phyloP scores from a whole-genome alignment of 805 yeast species.

The Jamesozyma spencerorum region DNA sequence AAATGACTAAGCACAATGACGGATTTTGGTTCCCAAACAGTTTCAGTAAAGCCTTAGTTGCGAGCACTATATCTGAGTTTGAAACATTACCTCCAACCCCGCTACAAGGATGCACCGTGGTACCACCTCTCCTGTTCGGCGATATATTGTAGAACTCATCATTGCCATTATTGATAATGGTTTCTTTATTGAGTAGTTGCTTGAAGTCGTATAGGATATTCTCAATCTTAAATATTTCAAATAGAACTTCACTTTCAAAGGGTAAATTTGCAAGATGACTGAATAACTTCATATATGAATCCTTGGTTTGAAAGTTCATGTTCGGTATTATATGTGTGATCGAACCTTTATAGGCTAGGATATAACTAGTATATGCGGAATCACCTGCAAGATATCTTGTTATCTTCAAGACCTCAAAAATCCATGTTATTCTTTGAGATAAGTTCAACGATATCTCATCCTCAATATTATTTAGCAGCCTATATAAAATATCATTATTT shows the following conservation, averaged over 20 bases:
- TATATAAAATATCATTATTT: slow-evolving; percentile 5
- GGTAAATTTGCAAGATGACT: not conserved
- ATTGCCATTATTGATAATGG: no score
- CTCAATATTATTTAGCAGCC: slow-evolving; percentile 10
- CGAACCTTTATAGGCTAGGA: slow-evolving; percentile 8
- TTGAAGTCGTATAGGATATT: not conserved
- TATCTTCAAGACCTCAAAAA: slow-evolving; percentile 11
- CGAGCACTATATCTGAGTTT: not conserved
- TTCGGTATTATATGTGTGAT: slow-evolving; percentile 1
- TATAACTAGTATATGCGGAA: slow-evolving; percentile 7
- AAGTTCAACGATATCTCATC: not conserved
- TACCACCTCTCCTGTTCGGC: not conserved
- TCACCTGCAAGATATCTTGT: slow-evolving; percentile 10
- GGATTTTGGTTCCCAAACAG: not conserved
- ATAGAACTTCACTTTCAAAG: not conserved
- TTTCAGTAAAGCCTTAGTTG: not conserved
- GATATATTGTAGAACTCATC: not conserved
- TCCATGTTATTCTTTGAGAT: slow-evolving; percentile 9
- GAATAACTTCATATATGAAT: not conserved
- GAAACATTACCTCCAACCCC: not conserved
- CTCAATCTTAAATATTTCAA: not conserved
- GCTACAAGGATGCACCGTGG: not conserved
- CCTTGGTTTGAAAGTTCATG: not conserved
- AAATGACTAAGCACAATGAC: not conserved
- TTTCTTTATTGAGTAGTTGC: not conserved